Percentiles rank a stretch among this genome's conserved stretches.
phyloP scores from a whole-genome alignment of 106 monocot genomes.

The Gastrodia elata region DNA sequence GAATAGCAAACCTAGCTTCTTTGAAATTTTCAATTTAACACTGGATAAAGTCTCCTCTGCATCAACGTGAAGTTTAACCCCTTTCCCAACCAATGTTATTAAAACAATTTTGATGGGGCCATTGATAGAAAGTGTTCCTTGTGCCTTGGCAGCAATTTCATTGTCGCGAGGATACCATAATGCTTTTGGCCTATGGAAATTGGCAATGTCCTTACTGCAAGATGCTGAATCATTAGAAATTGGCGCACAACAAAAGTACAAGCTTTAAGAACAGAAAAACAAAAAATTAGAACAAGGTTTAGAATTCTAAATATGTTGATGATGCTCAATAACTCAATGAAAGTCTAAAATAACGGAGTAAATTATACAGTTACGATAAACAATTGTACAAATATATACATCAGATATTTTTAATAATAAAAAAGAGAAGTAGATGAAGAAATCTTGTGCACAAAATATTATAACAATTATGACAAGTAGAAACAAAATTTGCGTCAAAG shows the following conservation, averaged over 20 bases:
- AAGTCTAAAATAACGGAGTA: not conserved
- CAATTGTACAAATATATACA: constrained; percentile 7
- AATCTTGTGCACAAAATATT: not conserved
- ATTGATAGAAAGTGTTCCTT: constrained; percentile 27
- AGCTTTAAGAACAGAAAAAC: not conserved
- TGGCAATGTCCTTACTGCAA: constrained; percentile 87
- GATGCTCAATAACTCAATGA: not conserved
- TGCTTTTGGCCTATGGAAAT: constrained; percentile 94
- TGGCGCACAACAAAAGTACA: not conserved
- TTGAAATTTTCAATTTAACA: constrained; percentile 64
- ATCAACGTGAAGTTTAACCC: constrained; percentile 53
- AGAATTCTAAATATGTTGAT: not conserved
- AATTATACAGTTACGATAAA: not conserved
- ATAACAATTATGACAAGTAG: not conserved
- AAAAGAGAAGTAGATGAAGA: not conserved
- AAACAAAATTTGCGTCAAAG: not conserved
- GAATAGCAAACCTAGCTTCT: constrained; percentile 64
- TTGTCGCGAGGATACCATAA: constrained; percentile 88
- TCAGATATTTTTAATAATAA: not conserved
- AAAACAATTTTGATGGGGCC: constrained; percentile 67
- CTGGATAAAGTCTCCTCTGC: constrained; percentile 56
- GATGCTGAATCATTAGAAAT: not conserved
- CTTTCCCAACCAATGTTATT: constrained; percentile 62
- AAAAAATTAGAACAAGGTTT: not conserved
- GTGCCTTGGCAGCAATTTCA: constrained; percentile 43